Evolutionary conservation across 164 flowering plant genomes (phyloP), one percentile per base, ranked within the genome.

Genomic region (Nelumbo lutea): DNA sequence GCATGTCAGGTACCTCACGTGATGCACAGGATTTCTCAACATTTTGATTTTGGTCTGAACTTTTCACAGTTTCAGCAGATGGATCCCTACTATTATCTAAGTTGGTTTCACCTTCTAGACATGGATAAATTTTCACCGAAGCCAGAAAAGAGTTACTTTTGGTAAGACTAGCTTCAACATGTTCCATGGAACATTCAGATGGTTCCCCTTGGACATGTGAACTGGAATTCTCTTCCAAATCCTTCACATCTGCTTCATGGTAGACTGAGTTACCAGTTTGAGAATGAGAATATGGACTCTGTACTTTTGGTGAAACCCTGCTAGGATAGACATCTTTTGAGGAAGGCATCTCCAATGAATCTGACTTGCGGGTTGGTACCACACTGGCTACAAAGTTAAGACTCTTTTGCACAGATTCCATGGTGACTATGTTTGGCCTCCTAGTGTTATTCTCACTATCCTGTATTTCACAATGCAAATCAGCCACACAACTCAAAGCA

Each of bases 31-130:
- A 61, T 47, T 79, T 79, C 62, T 71, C 69, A n/a, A 46, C 68
- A 52, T 75, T 65, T 40, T 73, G 69, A 67, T 51, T 72, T 57
- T 71, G 40, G 50, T 68, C 72, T 9, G 68, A 58, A 69, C 67
- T 59, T 66, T 72, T 79, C 47, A 70, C 14, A 59, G 72, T 52
- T 64, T 74, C 73, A 41, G 66, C 73, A 9, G 71, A 61, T 11
- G 14, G 56, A 27, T 76, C 71, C 59, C 65, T 72, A 70, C 66
- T 42, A 65, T 67, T 70, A 46, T 45, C 48, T 27, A 27, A 27
- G 15, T 72, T 69, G 62, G 45, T 63, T 48, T 76, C 81, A 61
- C 73, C 60, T 75, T 81, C 87, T 52, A 68, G 42, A 64, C 80
- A 74, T 38, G 73, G 67, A 69, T 47, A 46, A 44, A 70, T 48